Conservation (phyloP, 805 yeast species). For the Wickerhamomyces sydowiorum region DNA sequence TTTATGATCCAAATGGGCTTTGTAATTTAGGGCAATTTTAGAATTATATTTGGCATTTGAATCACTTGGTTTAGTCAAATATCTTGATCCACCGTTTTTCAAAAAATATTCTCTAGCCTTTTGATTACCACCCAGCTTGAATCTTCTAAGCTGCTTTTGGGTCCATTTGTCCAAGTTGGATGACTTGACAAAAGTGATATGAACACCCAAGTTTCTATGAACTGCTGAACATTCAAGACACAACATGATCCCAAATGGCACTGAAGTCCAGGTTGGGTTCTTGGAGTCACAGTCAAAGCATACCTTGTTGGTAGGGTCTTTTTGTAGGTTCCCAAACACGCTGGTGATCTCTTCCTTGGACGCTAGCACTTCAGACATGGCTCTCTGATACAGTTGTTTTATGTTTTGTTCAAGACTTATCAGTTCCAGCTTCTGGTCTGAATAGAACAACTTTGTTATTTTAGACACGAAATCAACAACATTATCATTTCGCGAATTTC, state of each 20-base stretch:
- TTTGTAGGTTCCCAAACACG: slow-evolving; percentile 25
- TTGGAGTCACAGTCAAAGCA: slow-evolving; percentile 94
- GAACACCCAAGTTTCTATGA: slow-evolving; percentile 95
- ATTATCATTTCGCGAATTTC: too few species aligned
- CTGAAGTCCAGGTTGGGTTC: slow-evolving; percentile 98
- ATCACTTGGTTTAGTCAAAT: slow-evolving; percentile 49
- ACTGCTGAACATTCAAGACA: slow-evolving; percentile 95
- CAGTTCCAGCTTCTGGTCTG: too few species aligned
- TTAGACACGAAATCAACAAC: too few species aligned
- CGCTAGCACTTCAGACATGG: slow-evolving; percentile 17
- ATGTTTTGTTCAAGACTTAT: too few species aligned
- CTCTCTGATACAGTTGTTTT: too few species aligned
- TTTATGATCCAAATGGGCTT: slow-evolving; percentile 68
- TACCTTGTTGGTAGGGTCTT: slow-evolving; percentile 64
- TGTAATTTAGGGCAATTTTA: slow-evolving; percentile 72
- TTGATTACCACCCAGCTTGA: slow-evolving; percentile 92
- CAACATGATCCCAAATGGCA: slow-evolving; percentile 88
- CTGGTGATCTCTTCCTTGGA: slow-evolving; percentile 18
- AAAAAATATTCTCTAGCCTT: slow-evolving; percentile 76
- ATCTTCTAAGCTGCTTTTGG: slow-evolving; percentile 79
- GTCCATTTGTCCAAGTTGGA: slow-evolving; percentile 94
- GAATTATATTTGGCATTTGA: slow-evolving; percentile 78
- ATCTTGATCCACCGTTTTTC: slow-evolving; percentile 81
- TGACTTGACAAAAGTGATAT: slow-evolving; percentile 90
- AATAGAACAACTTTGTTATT: too few species aligned